Base-by-base conservation (phyloP, 2,329 filamentous ascomycete species). In the Hawksworthiomyces lignivorus region DNA sequence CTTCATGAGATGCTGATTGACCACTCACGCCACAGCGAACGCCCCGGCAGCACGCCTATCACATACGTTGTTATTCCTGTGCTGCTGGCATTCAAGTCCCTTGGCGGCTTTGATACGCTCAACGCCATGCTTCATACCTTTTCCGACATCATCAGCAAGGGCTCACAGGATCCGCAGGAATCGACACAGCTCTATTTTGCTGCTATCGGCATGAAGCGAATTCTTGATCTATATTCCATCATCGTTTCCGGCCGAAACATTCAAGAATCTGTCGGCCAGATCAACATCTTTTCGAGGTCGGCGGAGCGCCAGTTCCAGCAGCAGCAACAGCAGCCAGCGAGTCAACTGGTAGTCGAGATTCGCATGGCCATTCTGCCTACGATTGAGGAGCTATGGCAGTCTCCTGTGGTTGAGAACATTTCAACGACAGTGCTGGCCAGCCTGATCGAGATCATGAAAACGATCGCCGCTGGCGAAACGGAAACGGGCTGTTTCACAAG, bases 271-370 rank as follows among this genome's bases (percentile, higher is more conserved):
- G 66, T 72, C 24, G 79, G 82, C 20, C 62, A 65, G n/a, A 68
- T 69, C 41, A 67, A 61, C 40, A 58, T 76, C 17, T 52, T 62
- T 4, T 51, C 56, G 6, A 57, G 60, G 11, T 56, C 61, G n/a
- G 52, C 53, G 5, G 69, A 72, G 14, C 62, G 70, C 31, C 62
- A 59, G 11, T 64, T 64, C 19, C 27, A 7, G 32, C n/a, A 22
- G n/a, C 18, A 20, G 29, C 24, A 20, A 17, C 52, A 59, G 3
- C 62, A 65, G 18, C 56, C 69, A 9, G 73, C 80, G 12, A 70
- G 77, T 2, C 90, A 96, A 53, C 84, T 97, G 42, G 68, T 96
- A 12, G 80, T 97, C 6, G 90, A 97, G 58, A 64, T 97, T 31
- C 82, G 92, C 31, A 79, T 84, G 63, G 77, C 81, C 20, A 77